Evolutionary conservation across 306 rosid genomes (phyloP), one percentile per base, ranked within the genome.

Genomic region (Vicia sativa): DNA sequence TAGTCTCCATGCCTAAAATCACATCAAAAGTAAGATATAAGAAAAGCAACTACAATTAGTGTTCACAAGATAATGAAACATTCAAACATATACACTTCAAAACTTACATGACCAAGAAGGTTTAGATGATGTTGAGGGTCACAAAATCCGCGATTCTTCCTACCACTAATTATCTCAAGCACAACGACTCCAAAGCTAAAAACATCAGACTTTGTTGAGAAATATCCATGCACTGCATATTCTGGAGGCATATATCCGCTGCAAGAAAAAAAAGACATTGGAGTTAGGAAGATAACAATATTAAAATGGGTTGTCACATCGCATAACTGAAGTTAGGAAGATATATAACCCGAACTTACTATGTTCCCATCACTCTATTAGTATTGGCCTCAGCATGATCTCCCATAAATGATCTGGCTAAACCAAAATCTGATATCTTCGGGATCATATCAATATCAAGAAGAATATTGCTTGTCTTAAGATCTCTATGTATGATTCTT

Each of bases 391-490:
- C 48, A 0, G 23, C 48, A 58, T 70, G 59, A 14, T 70, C 67
- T 18, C 37, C 59, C 49, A 12, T 38, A 58, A 70, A 70, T 8
- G 15, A 44, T 19, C 75, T 70, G 6, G 75, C 67, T 8, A 70
- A 28, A 18, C 67, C 75, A 58, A 70, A 70, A 45, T 70, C 75
- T 58, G 75, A 31, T 58, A 70, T 58, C 59, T 45, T 70, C 44
- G 67, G 59, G 13, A 1, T 70, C 75, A 70, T 70, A 31, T 70
- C 15, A 8, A 11, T 21, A 21, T 52, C 57, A 52, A 69, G 65
- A 55, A 69, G 65, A 41, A 69, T 55, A 6, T 69, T 69, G 12
- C 74, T 69, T 39, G 55, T 26, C 44, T 69, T 69, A n/a, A 69
- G 7, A 28, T 69, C 74, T 69, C 74, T 69, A 7, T 55, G 65